A percentile compares a stretch with the other conserved stretches of the same genome.
Evolutionary conservation across 805 yeast genomes (phyloP).

Genomic region (Candida incommunis): DNA sequence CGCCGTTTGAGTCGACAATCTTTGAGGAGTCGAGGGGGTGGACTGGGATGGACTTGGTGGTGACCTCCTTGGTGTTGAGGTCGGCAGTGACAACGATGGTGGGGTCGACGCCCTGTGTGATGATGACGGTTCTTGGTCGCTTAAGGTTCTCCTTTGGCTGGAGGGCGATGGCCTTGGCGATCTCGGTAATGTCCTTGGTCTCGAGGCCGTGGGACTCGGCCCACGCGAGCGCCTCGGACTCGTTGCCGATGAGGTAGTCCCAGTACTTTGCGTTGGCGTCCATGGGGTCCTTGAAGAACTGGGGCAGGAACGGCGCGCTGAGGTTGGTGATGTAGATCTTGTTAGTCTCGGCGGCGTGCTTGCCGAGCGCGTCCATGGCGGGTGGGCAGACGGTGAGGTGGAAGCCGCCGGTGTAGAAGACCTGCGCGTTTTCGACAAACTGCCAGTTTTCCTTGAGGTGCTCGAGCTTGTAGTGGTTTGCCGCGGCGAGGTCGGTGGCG

Average conservation of each 20-base stretch:
- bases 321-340: slow-evolving; percentile 73
- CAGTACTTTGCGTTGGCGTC: slow-evolving; percentile 72
- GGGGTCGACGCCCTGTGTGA: slow-evolving; percentile 92
- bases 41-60: slow-evolving; percentile 46
- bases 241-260: slow-evolving; percentile 88
- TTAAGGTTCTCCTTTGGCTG: slow-evolving; percentile 58
- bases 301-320: slow-evolving; percentile 94
- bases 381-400: slow-evolving; percentile 96
- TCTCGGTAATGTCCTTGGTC: slow-evolving; percentile 48
- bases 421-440: slow-evolving; percentile 63
- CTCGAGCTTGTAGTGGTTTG: slow-evolving; percentile 84
- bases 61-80: slow-evolving; percentile 29
- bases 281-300: slow-evolving; percentile 86
- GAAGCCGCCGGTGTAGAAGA: slow-evolving; percentile 96
- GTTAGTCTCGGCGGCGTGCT: slow-evolving; percentile 77
- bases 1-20: slow-evolving; percentile 40
- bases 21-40: slow-evolving; percentile 51
- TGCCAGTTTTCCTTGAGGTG: slow-evolving; percentile 90
- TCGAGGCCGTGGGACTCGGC: slow-evolving; percentile 70
- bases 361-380: slow-evolving; percentile 78
- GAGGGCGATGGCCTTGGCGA: slow-evolving; percentile 72
- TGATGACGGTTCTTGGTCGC: slow-evolving; percentile 71
- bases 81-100: slow-evolving; percentile 63
- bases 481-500: slow-evolving; percentile 95
- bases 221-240: slow-evolving; percentile 90